Evolutionary conservation across 768 basidiomycete species (phyloP).

Genomic region (Psilocybe subaeruginosa): DNA sequence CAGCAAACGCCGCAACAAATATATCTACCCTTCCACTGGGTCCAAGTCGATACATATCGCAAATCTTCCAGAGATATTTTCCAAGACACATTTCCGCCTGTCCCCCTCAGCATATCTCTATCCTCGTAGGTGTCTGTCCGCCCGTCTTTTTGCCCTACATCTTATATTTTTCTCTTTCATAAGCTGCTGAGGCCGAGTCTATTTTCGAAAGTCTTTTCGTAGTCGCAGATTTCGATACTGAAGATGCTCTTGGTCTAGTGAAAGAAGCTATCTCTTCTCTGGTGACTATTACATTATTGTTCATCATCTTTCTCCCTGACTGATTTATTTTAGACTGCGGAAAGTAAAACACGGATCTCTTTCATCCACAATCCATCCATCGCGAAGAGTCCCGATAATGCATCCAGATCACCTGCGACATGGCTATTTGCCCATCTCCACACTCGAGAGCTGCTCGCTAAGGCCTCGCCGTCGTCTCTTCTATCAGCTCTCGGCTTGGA

Average conservation of each 20-base stretch:
- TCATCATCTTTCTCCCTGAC: background rate
- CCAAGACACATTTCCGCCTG: slow-evolving; percentile 43
- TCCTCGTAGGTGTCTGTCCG: slow-evolving; percentile 47
- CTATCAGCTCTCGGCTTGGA: slow-evolving; percentile 40
- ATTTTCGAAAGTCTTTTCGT: slow-evolving; percentile 60
- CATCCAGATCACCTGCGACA: slow-evolving; percentile 35
- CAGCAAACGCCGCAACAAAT: slow-evolving; percentile 68
- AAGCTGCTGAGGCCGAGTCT: slow-evolving; percentile 31
- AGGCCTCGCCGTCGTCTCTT: slow-evolving; percentile 39
- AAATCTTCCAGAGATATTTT: slow-evolving; percentile 59
- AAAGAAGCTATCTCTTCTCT: slow-evolving; percentile 67
- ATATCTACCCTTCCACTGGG: slow-evolving; percentile 61
- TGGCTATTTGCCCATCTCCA: slow-evolving; percentile 55
- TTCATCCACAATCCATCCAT: slow-evolving; percentile 75
- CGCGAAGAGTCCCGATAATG: slow-evolving; percentile 15
- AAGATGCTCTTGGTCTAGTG: slow-evolving; percentile 58
- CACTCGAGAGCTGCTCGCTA: slow-evolving; percentile 39
- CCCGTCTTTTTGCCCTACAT: background rate
- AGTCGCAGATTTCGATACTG: slow-evolving; percentile 77
- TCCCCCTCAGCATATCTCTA: slow-evolving; percentile 59
- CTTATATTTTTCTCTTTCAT: background rate
- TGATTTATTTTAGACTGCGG: slow-evolving; percentile 37
- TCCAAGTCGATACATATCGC: slow-evolving; percentile 53
- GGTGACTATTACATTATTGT: slow-evolving; percentile 40
- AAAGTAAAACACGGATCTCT: slow-evolving; percentile 59